phyloP scores from a whole-genome alignment of 1,284 basidiomycete species.

The Calocybe gambosa region DNA sequence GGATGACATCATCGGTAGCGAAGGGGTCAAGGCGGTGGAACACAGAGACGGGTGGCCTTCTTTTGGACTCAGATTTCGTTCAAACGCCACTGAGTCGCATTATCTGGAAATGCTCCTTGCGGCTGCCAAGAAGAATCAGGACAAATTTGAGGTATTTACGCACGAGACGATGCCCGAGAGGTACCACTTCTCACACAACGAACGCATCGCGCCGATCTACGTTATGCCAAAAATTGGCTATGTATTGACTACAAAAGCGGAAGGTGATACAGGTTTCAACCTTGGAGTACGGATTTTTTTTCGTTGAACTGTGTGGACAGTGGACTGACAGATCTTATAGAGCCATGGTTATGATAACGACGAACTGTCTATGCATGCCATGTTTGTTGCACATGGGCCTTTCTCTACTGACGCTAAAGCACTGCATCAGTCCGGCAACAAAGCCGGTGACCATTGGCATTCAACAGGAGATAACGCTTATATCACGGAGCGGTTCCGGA shows the following conservation, averaged over 20 bases:
- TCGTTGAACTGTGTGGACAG: not conserved
- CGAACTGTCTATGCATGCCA: constrained; percentile 75
- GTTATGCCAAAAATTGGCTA: constrained; percentile 77
- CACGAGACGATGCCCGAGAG: constrained; percentile 75
- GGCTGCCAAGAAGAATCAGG: constrained; percentile 44
- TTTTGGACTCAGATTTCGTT: constrained; percentile 73
- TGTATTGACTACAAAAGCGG: constrained; percentile 53
- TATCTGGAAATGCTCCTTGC: constrained; percentile 50
- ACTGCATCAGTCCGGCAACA: constrained; percentile 30
- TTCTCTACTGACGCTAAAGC: constrained; percentile 67
- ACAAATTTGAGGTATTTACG: constrained; percentile 76
- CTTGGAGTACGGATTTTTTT: constrained; percentile 59
- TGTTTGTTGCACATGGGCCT: constrained; percentile 87
- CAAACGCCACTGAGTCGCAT: constrained; percentile 47
- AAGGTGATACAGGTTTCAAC: constrained; percentile 60
- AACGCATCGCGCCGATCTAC: constrained; percentile 84
- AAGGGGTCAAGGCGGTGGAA: constrained; percentile 56
- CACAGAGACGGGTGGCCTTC: constrained; percentile 85
- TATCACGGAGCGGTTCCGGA: constrained; percentile 75
- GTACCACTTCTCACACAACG: constrained; percentile 69
- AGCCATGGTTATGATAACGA: constrained; percentile 84
- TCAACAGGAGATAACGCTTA: constrained; percentile 57
- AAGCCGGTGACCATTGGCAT: constrained; percentile 53
- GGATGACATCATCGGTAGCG: constrained; percentile 74
- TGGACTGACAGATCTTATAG: constrained; percentile 27